Evolutionary conservation across 2,329 filamentous ascomycete genomes (phyloP).

Genomic region (Atkinsonella texensis): DNA sequence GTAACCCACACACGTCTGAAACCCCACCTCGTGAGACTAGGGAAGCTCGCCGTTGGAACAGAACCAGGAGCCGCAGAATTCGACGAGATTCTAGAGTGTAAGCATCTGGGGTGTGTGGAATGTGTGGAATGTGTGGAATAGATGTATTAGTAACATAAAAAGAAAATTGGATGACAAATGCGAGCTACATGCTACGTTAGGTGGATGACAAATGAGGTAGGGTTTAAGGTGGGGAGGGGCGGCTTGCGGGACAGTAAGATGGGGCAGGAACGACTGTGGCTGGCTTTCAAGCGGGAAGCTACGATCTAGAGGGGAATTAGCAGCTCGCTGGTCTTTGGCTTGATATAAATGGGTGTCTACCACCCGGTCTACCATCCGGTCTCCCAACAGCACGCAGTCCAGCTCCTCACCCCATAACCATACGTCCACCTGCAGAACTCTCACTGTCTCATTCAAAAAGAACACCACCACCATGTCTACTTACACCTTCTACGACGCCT

Average conservation of each 20-base stretch:
- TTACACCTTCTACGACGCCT: conserved; percentile 30
- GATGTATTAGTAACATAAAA: background rate
- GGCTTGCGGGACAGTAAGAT: too few species aligned
- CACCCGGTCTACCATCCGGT: background rate
- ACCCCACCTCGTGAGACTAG: background rate
- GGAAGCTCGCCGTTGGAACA: background rate
- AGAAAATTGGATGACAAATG: too few species aligned
- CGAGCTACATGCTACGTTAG: too few species aligned
- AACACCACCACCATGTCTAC: conserved; percentile 18
- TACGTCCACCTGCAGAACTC: background rate
- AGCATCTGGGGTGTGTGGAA: background rate
- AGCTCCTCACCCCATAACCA: background rate
- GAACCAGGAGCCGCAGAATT: background rate
- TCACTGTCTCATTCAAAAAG: background rate
- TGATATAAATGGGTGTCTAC: conserved; percentile 2
- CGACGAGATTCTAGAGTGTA: conserved; percentile 4
- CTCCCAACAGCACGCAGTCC: background rate
- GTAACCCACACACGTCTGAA: background rate
- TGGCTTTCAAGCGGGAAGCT: too few species aligned
- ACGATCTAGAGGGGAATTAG: background rate
- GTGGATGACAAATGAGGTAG: too few species aligned
- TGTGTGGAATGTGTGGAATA: background rate
- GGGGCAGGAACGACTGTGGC: too few species aligned
- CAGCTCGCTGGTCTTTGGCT: background rate
- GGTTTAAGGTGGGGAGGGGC: too few species aligned